Evolutionary conservation across 2,329 filamentous ascomycete genomes (phyloP), one percentile per base, ranked within the genome.

Genomic region (Colletotrichum cereale): DNA sequence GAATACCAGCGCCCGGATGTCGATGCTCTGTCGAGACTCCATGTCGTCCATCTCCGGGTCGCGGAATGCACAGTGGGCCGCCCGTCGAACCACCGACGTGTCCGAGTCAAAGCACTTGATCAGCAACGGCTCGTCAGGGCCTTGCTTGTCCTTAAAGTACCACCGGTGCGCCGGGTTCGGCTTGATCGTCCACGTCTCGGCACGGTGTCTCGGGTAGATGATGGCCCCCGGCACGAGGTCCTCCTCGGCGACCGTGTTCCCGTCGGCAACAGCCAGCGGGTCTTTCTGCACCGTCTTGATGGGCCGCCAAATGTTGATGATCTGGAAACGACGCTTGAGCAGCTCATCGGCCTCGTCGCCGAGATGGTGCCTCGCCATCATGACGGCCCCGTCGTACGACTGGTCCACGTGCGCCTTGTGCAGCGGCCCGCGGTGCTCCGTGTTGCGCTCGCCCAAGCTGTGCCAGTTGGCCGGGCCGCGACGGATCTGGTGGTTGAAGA

Each of bases 1-100:
- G 86, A 97, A 97, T 0, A 97, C 92, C 80, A 97, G 84, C 42
- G 93, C 91, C 76, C 95, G 87, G 14, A 97, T 92, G 81, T 98
- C 95, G 79, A 98, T 97, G 79, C 94, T 97, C 85, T 97, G 93
- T 75, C 95, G 87, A 0, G 88, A 88, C 74, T 90, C 89, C 8
- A 91, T 93, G 44, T 91, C 4, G 90, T 88, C 2, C 92, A 93
- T 73, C 91, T 85, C 6, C 2, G 93, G 91, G 79, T 97, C 92
- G 55, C 86, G 84, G 81, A 97, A 98, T 1, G 94, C 94, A 11
- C 91, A 91, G 82, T 97, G 93, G 24, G 94, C 90, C 61, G 88
- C 84, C 65, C 88, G 80, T 0, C 89, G 88, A 21, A 87, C 88
- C 69, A 88, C 89, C 56, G 76, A 79, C 0, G 83, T 82, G 0